Conservation (phyloP, 2,329 filamentous ascomycete genomes). For the Fusarium sp. region DNA sequence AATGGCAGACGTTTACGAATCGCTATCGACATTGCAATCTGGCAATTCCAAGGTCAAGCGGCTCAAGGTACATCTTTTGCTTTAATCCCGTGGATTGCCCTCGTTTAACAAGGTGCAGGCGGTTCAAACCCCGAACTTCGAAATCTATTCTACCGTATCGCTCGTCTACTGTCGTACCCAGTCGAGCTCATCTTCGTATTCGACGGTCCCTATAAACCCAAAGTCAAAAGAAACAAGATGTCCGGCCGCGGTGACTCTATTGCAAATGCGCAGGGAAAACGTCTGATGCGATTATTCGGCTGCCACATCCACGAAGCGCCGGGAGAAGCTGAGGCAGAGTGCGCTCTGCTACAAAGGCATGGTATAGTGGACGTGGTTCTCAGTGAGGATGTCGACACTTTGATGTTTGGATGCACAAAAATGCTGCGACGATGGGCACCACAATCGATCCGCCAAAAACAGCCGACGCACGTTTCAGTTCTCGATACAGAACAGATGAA, state of each 20-base stretch:
- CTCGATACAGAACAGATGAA: slow-evolving; percentile 76
- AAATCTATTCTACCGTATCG: slow-evolving; percentile 92
- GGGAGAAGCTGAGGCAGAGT: slow-evolving; percentile 96
- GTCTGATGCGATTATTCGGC: slow-evolving; percentile 86
- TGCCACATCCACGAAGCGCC: slow-evolving; percentile 89
- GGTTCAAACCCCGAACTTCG: slow-evolving; percentile 91
- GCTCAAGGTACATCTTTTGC: slow-evolving; percentile 71
- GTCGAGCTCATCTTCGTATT: slow-evolving; percentile 93
- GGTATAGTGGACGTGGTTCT: slow-evolving; percentile 93
- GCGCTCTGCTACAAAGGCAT: slow-evolving; percentile 84
- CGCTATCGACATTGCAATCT: slow-evolving; percentile 95
- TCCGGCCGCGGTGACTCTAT: slow-evolving; percentile 76
- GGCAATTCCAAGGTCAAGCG: slow-evolving; percentile 94
- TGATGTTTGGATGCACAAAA: slow-evolving; percentile 93
- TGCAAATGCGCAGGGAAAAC: slow-evolving; percentile 83
- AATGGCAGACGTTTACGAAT: slow-evolving; percentile 83
- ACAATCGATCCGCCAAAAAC: slow-evolving; percentile 75
- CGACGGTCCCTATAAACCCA: slow-evolving; percentile 87
- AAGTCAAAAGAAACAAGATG: slow-evolving; percentile 89
- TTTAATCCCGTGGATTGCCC: not conserved
- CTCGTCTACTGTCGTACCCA: slow-evolving; percentile 82
- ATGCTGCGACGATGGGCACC: slow-evolving; percentile 88
- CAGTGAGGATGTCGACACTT: slow-evolving; percentile 95
- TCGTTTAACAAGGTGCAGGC: slow-evolving; percentile 61
- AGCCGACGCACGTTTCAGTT: slow-evolving; percentile 87